phyloP scores from a whole-genome alignment of 2,329 filamentous ascomycete genomes.

The Pseudopyricularia cyperi region DNA sequence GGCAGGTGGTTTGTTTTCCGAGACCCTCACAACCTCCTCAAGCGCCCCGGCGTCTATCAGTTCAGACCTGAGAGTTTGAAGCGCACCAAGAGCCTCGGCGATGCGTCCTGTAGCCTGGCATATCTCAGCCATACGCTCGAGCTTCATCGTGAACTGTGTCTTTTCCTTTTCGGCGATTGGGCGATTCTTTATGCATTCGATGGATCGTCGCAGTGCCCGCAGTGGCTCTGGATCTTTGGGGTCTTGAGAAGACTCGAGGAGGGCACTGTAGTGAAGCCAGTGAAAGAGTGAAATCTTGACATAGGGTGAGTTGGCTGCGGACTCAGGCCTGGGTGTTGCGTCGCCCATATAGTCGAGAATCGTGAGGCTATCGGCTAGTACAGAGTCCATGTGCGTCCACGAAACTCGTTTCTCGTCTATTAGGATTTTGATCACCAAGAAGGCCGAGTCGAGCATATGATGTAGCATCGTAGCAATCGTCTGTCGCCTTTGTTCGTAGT shows the following conservation, averaged over 20 bases:
- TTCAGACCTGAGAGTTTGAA: constrained; percentile 47
- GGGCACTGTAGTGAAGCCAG: constrained; percentile 45
- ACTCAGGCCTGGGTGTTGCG: constrained; percentile 9
- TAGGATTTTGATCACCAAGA: constrained; percentile 41
- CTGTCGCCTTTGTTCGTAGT: constrained; percentile 48
- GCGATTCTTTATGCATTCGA: constrained; percentile 46
- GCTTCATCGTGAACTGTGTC: constrained; percentile 48
- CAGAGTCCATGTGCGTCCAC: constrained; percentile 44
- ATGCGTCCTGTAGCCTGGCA: constrained; percentile 38
- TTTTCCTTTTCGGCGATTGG: constrained; percentile 40
- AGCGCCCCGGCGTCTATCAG: constrained; percentile 47
- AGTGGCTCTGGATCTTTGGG: constrained; percentile 30
- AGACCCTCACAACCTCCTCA: constrained; percentile 32
- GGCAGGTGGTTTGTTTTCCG: constrained; percentile 35
- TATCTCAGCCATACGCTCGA: constrained; percentile 53
- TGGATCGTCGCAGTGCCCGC: constrained; percentile 47
- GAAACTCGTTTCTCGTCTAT: constrained; percentile 31
- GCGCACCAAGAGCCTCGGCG: constrained; percentile 43
- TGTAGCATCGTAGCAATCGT: constrained; percentile 37
- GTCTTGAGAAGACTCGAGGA: constrained; percentile 30
- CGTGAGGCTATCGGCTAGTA: constrained; percentile 40
- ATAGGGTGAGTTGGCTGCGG: constrained; percentile 27
- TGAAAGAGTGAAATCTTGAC: constrained; percentile 62
- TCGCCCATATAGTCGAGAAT: constrained; percentile 41
- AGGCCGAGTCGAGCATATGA: constrained; percentile 45